These are phyloP conservation scores for Sporothrix pseudoabietina DNA, from an alignment of 2,329 filamentous ascomycete species.

Conservation along the genomic window DNA sequence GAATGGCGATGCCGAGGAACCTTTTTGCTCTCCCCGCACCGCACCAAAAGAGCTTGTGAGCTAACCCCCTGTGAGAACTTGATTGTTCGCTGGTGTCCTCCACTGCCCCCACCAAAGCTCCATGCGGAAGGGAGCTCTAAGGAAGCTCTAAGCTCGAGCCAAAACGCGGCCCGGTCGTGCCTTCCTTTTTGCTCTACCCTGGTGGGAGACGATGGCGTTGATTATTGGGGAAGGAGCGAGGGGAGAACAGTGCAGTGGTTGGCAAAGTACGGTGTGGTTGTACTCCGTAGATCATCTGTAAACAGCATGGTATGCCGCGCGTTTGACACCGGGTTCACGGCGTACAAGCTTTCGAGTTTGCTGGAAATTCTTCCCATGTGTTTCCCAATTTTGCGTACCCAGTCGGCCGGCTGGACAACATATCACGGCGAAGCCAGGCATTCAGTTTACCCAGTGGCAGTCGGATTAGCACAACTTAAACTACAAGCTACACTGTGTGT, in stretches of 20 bases:
- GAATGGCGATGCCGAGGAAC: constrained; percentile 1
- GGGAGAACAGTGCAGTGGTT: not conserved
- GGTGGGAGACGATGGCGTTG: no score
- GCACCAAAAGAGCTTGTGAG: not conserved
- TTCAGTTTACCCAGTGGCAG: no score
- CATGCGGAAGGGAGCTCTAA: not conserved
- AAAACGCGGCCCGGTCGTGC: not conserved
- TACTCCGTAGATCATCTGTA: not conserved
- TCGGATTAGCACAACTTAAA: no score
- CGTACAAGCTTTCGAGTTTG: not conserved
- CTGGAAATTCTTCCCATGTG: not conserved
- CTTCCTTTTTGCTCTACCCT: not conserved
- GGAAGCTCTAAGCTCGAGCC: not conserved
- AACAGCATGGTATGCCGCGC: not conserved
- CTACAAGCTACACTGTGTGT: no score
- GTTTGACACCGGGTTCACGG: not conserved
- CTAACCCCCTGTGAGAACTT: not conserved
- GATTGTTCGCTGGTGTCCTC: not conserved
- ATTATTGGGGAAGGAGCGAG: not conserved
- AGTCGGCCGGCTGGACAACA: not conserved
- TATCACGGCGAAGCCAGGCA: no score
- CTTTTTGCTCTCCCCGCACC: not conserved
- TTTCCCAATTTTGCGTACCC: not conserved
- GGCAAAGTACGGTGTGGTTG: not conserved
- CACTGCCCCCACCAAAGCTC: not conserved